Percentiles rank a stretch among this genome's conserved stretches.
Evolutionary conservation across 352 stramenopile genomes (phyloP).

Genomic region (Phytophthora rubi): DNA sequence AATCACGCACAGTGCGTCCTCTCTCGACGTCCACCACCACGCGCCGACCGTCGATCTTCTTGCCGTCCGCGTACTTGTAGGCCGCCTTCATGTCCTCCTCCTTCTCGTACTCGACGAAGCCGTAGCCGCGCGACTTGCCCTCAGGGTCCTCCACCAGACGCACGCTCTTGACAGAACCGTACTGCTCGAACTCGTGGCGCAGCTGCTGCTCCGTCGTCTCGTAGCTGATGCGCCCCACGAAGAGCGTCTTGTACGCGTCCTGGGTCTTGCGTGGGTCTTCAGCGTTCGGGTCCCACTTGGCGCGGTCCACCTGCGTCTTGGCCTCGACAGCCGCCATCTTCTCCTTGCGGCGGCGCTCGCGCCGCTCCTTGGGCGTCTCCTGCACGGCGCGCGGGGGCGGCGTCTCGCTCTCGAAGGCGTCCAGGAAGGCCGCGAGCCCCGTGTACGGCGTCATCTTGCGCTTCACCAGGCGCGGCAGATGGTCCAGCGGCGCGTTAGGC

Average conservation of each 20-base stretch:
- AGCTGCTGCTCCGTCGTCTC: slow-evolving; percentile 98
- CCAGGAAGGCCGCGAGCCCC: slow-evolving; percentile 53
- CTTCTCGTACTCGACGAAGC: slow-evolving; percentile 99
- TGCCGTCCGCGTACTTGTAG: slow-evolving; percentile 95
- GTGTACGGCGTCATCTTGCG: slow-evolving; percentile 89
- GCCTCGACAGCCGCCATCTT: slow-evolving; percentile 65
- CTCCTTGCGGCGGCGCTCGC: slow-evolving; percentile 65
- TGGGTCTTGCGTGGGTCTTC: slow-evolving; percentile 74
- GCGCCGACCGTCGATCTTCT: slow-evolving; percentile 96
- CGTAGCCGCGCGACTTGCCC: slow-evolving; percentile 95
- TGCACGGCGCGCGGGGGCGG: slow-evolving; percentile 63
- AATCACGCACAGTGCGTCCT: slow-evolving; percentile 96
- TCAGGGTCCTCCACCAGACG: slow-evolving; percentile 87
- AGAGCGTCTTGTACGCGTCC: slow-evolving; percentile 98
- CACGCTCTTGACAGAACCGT: slow-evolving; percentile 91
- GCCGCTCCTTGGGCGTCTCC: slow-evolving; percentile 82
- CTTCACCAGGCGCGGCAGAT: slow-evolving; percentile 78
- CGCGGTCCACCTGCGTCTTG: slow-evolving; percentile 66
- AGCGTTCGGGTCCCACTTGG: slow-evolving; percentile 77
- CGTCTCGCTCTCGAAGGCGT: slow-evolving; percentile 63
- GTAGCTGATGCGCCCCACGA: slow-evolving; percentile 97
- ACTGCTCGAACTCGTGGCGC: slow-evolving; percentile 96
- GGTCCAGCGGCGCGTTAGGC: slow-evolving; percentile 74
- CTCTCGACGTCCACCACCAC: slow-evolving; percentile 99
- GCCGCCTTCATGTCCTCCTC: slow-evolving; percentile 97